phyloP scores from a whole-genome alignment of 352 stramenopile species.

The Elongisporangium undulatum region DNA sequence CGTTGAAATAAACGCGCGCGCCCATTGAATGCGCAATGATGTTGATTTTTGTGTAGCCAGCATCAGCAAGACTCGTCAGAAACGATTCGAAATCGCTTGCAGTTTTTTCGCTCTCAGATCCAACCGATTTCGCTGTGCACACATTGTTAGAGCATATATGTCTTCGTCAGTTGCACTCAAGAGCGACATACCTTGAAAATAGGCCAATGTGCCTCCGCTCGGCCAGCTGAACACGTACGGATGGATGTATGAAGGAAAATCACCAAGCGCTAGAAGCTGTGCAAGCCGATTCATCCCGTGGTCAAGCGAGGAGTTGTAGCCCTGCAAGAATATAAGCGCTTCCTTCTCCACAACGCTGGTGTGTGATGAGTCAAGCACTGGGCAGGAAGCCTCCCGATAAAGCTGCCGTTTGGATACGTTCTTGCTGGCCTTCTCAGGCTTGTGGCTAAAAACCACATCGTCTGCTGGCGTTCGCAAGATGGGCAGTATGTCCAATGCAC shows the following conservation, averaged over 20 bases:
- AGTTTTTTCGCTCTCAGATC: constrained; percentile 22
- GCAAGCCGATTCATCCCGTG: constrained; percentile 23
- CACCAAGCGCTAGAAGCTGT: constrained; percentile 26
- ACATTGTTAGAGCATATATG: background rate
- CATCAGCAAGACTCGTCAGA: constrained; percentile 21
- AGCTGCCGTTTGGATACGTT: constrained; percentile 15
- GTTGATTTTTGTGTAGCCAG: constrained; percentile 30
- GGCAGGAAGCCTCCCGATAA: constrained; percentile 16
- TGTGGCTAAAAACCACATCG: constrained; percentile 43
- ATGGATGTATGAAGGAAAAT: constrained; percentile 32
- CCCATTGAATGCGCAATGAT: constrained; percentile 39
- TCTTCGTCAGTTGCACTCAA: background rate
- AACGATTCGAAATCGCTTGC: constrained; percentile 24
- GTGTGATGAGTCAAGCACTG: constrained; percentile 5
- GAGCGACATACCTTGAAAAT: constrained; percentile 18
- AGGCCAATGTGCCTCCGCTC: constrained; percentile 25
- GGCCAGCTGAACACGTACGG: constrained; percentile 43
- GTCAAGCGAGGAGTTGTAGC: constrained; percentile 33
- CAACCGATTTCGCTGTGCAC: constrained; percentile 15
- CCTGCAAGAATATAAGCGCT: constrained; percentile 28
- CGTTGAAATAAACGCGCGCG: constrained; percentile 27
- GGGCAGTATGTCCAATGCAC: constrained; percentile 29
- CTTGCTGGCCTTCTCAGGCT: constrained; percentile 1
- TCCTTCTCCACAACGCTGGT: constrained; percentile 8
- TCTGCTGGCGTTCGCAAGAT: constrained; percentile 42